Percentiles rank a stretch among this genome's conserved stretches.
Conservation (phyloP, 768 basidiomycete genomes). For the Agrocybe praecox region DNA sequence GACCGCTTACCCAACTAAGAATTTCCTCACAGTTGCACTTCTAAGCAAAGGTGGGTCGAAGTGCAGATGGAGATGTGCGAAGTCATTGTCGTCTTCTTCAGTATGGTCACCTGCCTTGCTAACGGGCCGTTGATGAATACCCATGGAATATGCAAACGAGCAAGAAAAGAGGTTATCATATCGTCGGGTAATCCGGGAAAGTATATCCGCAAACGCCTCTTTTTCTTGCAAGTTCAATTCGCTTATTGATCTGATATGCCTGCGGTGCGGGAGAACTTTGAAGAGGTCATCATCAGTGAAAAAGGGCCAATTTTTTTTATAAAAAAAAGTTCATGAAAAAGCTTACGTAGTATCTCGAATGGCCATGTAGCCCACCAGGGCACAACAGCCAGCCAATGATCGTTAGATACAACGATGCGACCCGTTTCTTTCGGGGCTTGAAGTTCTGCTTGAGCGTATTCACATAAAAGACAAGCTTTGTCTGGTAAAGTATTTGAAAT, state of each 20-base stretch:
- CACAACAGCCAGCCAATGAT: conserved; percentile 81
- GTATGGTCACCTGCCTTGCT: conserved; percentile 19
- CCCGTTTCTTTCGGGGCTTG: conserved; percentile 38
- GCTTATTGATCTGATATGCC: conserved; percentile 76
- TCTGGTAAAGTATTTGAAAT: conserved; percentile 32
- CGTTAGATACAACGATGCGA: conserved; percentile 71
- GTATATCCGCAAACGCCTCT: conserved; percentile 62
- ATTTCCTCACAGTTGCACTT: conserved; percentile 83
- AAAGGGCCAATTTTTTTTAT: background rate
- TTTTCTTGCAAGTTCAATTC: conserved; percentile 66
- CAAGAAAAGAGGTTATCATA: conserved; percentile 84
- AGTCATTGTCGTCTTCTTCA: conserved; percentile 46
- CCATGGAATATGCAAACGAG: conserved; percentile 95
- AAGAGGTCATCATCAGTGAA: background rate
- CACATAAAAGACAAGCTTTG: conserved; percentile 73
- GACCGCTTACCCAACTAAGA: conserved; percentile 77
- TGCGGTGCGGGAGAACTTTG: conserved; percentile 72
- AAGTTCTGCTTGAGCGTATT: conserved; percentile 74
- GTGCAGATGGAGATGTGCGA: conserved; percentile 86
- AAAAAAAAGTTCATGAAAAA: conserved; percentile 22
- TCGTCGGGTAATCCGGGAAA: conserved; percentile 63
- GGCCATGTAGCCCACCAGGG: conserved; percentile 99
- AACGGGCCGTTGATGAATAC: conserved; percentile 83
- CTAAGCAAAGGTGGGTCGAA: conserved; percentile 85
- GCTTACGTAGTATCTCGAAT: conserved; percentile 78